A percentile compares a stretch with the other conserved stretches of the same genome.
These are phyloP conservation scores for Kodamaea nitidulidarum DNA, from an alignment of 805 yeast species.

Conservation along the genomic window DNA sequence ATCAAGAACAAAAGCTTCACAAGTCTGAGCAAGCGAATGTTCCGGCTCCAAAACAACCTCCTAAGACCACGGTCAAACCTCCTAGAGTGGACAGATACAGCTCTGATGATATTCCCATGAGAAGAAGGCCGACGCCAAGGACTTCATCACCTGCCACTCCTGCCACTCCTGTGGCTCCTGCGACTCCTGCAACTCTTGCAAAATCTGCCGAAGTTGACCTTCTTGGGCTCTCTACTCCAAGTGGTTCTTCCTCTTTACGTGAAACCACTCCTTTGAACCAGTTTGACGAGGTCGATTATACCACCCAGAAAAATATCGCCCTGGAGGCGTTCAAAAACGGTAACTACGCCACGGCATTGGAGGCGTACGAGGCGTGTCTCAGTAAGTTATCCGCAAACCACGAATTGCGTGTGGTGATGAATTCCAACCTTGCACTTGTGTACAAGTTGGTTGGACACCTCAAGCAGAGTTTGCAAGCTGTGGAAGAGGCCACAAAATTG, in stretches of 20 bases:
- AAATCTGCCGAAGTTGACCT: conserved; percentile 25
- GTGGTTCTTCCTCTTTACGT: conserved; percentile 6
- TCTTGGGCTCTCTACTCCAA: conserved; percentile 20
- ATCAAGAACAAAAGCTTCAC: not conserved
- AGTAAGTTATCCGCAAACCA: conserved; percentile 58
- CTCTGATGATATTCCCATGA: conserved; percentile 2
- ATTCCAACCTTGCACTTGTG: conserved; percentile 64
- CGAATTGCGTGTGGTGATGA: conserved; percentile 59
- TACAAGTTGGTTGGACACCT: conserved; percentile 14
- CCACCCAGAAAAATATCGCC: conserved; percentile 53
- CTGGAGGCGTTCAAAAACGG: conserved; percentile 70
- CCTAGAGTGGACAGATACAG: conserved; percentile 1
- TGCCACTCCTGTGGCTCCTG: too few relatives aligned
- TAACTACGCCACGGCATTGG: conserved; percentile 66
- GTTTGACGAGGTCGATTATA: conserved; percentile 41
- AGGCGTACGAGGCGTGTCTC: conserved; percentile 50
- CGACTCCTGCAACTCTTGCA: too few relatives aligned
- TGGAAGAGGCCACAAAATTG: conserved; percentile 45
- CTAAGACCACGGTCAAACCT: too few relatives aligned
- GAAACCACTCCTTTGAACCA: conserved; percentile 29
- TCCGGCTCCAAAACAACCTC: too few relatives aligned
- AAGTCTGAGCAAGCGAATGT: too few relatives aligned
- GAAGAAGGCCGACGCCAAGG: not conserved
- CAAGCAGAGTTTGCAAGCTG: conserved; percentile 12
- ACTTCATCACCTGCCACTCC: not conserved